These are phyloP conservation scores for Laburnicola sp. DNA, from an alignment of 2,329 filamentous ascomycete genomes.

Conservation along the genomic window DNA sequence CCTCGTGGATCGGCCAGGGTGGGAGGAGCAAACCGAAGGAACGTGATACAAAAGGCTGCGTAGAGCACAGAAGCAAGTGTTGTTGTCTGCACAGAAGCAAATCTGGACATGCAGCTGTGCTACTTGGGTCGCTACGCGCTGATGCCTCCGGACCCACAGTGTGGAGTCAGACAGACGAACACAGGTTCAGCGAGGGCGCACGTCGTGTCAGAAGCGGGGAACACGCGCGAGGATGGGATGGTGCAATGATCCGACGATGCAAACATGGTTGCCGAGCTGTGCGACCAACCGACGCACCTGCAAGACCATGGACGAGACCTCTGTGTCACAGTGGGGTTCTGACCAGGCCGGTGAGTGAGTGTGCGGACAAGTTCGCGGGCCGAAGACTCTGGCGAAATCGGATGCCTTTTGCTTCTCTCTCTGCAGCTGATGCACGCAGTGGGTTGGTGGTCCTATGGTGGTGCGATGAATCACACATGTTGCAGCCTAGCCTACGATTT, in stretches of 20 bases:
- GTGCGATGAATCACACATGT: slow-evolving; percentile 7
- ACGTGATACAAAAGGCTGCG: slow-evolving; percentile 6
- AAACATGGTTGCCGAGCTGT: slow-evolving; percentile 14
- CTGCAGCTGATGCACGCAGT: slow-evolving; percentile 6
- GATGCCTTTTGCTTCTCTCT: slow-evolving; percentile 9
- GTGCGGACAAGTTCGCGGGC: slow-evolving; percentile 21
- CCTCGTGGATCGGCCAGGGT: slow-evolving; percentile 11
- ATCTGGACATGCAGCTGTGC: not conserved
- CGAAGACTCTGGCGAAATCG: slow-evolving; percentile 8
- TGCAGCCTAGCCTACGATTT: slow-evolving; percentile 5
- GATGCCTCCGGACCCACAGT: not conserved
- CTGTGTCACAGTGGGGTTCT: slow-evolving; percentile 9
- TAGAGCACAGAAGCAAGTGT: not conserved
- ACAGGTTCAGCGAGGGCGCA: slow-evolving; percentile 29
- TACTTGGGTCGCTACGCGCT: slow-evolving; percentile 1
- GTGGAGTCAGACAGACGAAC: slow-evolving; percentile 8
- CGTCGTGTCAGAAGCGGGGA: slow-evolving; percentile 36
- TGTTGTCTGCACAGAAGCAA: slow-evolving; percentile 1
- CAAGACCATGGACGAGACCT: slow-evolving; percentile 16
- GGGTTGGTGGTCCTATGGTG: slow-evolving; percentile 7
- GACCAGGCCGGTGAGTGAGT: slow-evolving; percentile 10
- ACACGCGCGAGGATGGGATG: slow-evolving; percentile 14
- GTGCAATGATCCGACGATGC: slow-evolving; percentile 11
- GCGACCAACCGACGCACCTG: slow-evolving; percentile 12
- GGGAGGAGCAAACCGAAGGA: slow-evolving; percentile 3